Percentiles rank a stretch among this genome's conserved stretches.
Evolutionary conservation across 2,329 filamentous ascomycete genomes (phyloP).

Genomic region (Colletotrichum sp.): DNA sequence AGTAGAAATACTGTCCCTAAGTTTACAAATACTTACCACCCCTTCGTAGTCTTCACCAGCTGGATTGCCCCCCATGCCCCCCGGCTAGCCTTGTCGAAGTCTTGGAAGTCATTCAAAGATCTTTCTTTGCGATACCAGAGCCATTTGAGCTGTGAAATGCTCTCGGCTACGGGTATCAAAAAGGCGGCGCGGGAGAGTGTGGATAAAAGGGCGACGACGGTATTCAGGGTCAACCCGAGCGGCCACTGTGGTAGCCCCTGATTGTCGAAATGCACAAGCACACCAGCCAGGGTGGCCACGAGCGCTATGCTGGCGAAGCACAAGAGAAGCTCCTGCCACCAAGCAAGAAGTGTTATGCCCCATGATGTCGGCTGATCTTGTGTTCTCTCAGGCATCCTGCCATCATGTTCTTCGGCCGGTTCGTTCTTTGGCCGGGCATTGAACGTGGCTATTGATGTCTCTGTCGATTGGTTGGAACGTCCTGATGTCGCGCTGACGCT

Average conservation of each 20-base stretch:
- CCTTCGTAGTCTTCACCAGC: background rate
- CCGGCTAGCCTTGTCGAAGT: slow-evolving; percentile 25
- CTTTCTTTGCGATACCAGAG: slow-evolving; percentile 23
- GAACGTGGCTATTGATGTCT: no score
- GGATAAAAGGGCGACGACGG: slow-evolving; percentile 26
- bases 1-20: background rate
- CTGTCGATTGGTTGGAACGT: no score
- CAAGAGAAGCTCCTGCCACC: background rate
- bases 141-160: slow-evolving; percentile 26
- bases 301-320: background rate
- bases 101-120: slow-evolving; percentile 24
- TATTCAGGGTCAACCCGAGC: slow-evolving; percentile 29
- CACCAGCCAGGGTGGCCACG: background rate
- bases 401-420: no score
- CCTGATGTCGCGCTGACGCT: no score
- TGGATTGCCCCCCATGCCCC: slow-evolving; percentile 21
- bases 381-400: no score
- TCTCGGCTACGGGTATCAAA: slow-evolving; percentile 25
- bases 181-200: slow-evolving; percentile 25
- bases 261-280: slow-evolving; percentile 17
- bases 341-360: background rate
- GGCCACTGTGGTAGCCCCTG: slow-evolving; percentile 23
- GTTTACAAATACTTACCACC: background rate
- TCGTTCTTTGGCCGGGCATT: no score
- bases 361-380: background rate